These are phyloP conservation scores for Apiospora marii DNA, from an alignment of 2,329 filamentous ascomycete genomes.

Conservation along the genomic window DNA sequence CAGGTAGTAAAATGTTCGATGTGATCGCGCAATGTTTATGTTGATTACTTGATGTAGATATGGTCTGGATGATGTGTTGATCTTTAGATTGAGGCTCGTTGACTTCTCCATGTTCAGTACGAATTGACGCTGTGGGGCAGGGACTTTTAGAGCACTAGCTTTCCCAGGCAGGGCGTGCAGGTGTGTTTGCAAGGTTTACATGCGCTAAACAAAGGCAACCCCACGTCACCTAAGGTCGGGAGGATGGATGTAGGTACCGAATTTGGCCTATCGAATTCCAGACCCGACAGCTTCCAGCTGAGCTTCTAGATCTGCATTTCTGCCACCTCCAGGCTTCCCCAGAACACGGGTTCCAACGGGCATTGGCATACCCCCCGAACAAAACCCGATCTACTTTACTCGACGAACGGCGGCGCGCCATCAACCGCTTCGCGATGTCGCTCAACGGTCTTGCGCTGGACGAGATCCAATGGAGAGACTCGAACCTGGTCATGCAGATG, in stretches of 20 bases:
- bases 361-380: neutral
- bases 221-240: conserved; percentile 1
- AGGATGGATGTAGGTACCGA: neutral
- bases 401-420: neutral
- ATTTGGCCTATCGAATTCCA: neutral
- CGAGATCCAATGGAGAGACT: conserved; percentile 72
- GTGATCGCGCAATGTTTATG: neutral
- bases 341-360: neutral
- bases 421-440: conserved; percentile 23
- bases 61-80: neutral
- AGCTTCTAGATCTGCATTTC: neutral
- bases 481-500: conserved; percentile 56
- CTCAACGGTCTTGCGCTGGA: conserved; percentile 57
- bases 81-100: neutral
- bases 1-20: neutral
- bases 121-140: neutral
- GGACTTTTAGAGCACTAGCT: neutral
- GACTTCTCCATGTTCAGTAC: neutral
- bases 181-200: neutral
- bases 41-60: neutral
- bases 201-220: conserved; percentile 9
- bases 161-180: neutral
- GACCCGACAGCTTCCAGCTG: neutral
- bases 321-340: neutral
- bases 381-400: neutral